These are phyloP conservation scores for Penicillium psychrofluorescens DNA, from an alignment of 495 filamentous ascomycete species.

Conservation along the genomic window DNA sequence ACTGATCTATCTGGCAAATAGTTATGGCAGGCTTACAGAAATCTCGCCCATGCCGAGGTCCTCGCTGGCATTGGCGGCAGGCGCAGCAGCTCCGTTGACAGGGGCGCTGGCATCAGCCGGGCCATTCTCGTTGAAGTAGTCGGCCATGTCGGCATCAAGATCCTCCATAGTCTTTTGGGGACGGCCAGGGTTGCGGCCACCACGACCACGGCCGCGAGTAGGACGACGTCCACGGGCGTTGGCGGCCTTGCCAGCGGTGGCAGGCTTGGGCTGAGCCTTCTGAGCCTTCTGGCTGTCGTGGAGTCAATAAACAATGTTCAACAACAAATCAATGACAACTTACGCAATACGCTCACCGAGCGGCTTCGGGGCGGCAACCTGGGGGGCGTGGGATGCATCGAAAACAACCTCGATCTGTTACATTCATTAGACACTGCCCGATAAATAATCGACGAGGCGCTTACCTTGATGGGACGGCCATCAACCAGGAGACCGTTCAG, in stretches of 20 bases:
- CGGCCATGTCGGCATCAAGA: constrained; percentile 88
- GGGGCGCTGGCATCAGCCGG: constrained; percentile 35
- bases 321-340: constrained; percentile 15
- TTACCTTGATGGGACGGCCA: constrained; percentile 82
- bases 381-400: constrained; percentile 62
- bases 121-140: constrained; percentile 60
- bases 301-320: constrained; percentile 5
- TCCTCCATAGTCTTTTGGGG: constrained; percentile 87
- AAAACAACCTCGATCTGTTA: constrained; percentile 81
- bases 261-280: constrained; percentile 80
- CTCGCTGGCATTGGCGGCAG: constrained; percentile 28
- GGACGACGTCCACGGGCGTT: constrained; percentile 15
- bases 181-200: constrained; percentile 43
- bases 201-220: constrained; percentile 29
- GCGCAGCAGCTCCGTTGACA: constrained; percentile 31
- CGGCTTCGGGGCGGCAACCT: constrained; percentile 58
- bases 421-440: constrained; percentile 12
- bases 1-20: not conserved
- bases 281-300: constrained; percentile 57
- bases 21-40: constrained; percentile 22
- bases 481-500: constrained; percentile 87
- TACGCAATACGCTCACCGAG: constrained; percentile 84
- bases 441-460: not conserved
- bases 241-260: constrained; percentile 58
- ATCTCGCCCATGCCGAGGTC: constrained; percentile 51